Evolutionary conservation across 345 rosid genomes (phyloP).

Genomic region (Mangifera indica): DNA sequence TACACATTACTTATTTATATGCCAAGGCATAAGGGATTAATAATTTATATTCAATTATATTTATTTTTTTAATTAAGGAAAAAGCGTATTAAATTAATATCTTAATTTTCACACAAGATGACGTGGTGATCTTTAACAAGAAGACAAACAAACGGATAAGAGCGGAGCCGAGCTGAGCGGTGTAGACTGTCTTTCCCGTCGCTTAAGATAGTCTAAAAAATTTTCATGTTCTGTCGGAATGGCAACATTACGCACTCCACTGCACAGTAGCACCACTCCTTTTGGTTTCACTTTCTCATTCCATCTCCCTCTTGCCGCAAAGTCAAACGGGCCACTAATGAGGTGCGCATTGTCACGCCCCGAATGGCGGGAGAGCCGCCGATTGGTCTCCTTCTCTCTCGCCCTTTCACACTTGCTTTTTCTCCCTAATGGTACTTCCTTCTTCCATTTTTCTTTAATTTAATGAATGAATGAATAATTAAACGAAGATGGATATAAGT

Average conservation of each 20-base stretch:
- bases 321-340: constrained; percentile 17
- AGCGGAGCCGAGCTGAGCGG: too few species aligned
- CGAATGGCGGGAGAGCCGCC: constrained; percentile 47
- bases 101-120: neutral
- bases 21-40: too few species aligned
- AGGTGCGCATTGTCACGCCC: constrained; percentile 34
- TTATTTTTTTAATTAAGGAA: too few species aligned
- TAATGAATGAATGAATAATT: neutral
- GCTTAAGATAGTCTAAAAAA: too few species aligned
- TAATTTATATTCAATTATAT: too few species aligned
- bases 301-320: neutral
- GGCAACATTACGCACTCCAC: constrained; percentile 29
- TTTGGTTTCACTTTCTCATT: constrained; percentile 4
- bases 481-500: too few species aligned
- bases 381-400: constrained; percentile 62
- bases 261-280: constrained; percentile 25
- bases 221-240: constrained; percentile 22
- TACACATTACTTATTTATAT: too few species aligned
- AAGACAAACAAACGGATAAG: constrained; percentile 17
- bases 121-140: neutral
- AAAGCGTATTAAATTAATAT: too few species aligned
- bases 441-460: neutral
- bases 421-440: constrained; percentile 43
- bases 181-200: too few species aligned
- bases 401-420: constrained; percentile 42